Evolutionary conservation across 352 stramenopile species (phyloP), one percentile per base, ranked within the genome.

Genomic region (Plasmopara viticola): DNA sequence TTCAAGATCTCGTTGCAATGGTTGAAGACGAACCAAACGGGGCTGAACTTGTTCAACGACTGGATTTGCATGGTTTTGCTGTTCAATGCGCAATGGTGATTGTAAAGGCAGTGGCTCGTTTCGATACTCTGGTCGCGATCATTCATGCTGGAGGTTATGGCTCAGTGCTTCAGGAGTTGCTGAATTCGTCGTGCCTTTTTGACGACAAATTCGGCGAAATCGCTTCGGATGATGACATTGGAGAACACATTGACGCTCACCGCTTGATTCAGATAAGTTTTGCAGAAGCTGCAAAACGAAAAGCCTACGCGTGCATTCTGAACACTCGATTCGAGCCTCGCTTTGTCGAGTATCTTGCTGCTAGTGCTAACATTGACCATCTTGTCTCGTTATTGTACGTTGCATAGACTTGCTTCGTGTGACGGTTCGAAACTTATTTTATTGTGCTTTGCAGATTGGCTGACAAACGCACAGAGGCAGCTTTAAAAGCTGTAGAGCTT

Each of bases 301-400:
- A 62, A 17, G 62, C 60, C 6, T 59, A 74, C 34, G 29, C 42
- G 0, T 45, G 20, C 3, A 64, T 72, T 12, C 40, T 80, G 18
- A 42, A 42, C 20, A 74, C 66, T 31, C 55, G 68, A 17, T 79
- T 82, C 9, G 64, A 84, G 48, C 17, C 54, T 38, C 61, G 48
- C 5, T 84, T 82, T 41, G 39, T 84, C 10, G 66, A 82, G 43
- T 82, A 74, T 40, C 39, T 80, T 10, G 71, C 73, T 14, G 69
- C 69, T 9, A 78, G 53, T 14, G 45, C 39, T 20, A 48, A 62
- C n/a, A 71, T 74, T 18, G 65, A 74, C 18, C 51, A 58, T 18
- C 48, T 74, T 13, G 8, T 74, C 31, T 55, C 53, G 15, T 44
- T 65, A 6, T 40, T 70, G 64, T 73, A 67, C 42, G 63, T 60